phyloP scores from a whole-genome alignment of 139 green algal genomes.

The Gonium pectorale region DNA sequence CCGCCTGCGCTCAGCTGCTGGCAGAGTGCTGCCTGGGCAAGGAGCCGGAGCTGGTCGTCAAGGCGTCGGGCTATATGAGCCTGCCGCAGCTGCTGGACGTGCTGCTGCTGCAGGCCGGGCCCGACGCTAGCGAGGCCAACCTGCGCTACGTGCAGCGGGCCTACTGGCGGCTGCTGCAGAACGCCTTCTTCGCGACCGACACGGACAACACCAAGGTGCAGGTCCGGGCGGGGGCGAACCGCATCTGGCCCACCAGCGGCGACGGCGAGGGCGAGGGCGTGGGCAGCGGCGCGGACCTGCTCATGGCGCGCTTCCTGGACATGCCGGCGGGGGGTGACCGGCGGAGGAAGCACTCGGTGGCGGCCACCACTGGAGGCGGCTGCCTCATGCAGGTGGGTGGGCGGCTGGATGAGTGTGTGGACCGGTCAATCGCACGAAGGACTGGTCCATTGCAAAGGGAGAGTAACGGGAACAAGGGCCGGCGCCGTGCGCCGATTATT shows the following conservation, averaged over 20 bases:
- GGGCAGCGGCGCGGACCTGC: background rate
- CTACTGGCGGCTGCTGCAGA: slow-evolving; percentile 45
- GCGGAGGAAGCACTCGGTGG: background rate
- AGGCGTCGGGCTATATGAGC: slow-evolving; percentile 37
- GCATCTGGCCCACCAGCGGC: slow-evolving; percentile 28
- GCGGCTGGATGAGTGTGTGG: no score
- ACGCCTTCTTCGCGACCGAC: slow-evolving; percentile 49
- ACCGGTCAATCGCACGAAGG: no score
- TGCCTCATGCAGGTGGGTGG: slow-evolving; percentile 34
- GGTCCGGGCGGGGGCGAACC: slow-evolving; percentile 40
- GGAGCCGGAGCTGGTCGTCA: slow-evolving; percentile 48
- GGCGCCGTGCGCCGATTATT: no score
- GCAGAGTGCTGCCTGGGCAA: slow-evolving; percentile 49
- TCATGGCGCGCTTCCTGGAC: slow-evolving; percentile 41
- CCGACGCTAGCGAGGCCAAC: background rate
- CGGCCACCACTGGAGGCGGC: background rate
- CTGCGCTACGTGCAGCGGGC: slow-evolving; percentile 44
- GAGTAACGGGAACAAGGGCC: no score
- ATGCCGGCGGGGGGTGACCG: background rate
- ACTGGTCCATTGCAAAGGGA: no score
- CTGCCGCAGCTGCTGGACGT: slow-evolving; percentile 41
- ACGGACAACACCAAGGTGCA: slow-evolving; percentile 50
- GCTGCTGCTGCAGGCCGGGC: slow-evolving; percentile 30
- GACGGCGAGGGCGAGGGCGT: background rate
- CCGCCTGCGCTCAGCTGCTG: slow-evolving; percentile 45